Evolutionary conservation across 176 grass and related monocot species (phyloP).

Genomic region (Urochloa ruziziensis): DNA sequence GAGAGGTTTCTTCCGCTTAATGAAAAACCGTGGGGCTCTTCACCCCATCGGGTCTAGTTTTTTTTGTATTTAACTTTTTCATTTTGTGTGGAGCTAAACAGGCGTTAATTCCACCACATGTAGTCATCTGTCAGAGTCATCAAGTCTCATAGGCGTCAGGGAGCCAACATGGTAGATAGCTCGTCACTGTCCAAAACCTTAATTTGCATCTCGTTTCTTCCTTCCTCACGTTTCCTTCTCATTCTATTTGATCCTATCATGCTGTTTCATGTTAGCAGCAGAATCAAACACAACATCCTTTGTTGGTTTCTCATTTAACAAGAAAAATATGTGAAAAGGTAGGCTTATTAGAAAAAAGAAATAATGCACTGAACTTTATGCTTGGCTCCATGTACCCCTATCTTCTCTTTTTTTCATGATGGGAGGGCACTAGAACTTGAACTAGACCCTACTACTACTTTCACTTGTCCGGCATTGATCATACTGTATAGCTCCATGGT

Average conservation of each 20-base stretch:
- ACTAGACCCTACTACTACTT: neutral
- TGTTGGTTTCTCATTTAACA: neutral
- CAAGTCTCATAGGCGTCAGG: neutral
- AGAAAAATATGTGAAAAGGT: neutral
- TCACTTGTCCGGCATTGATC: constrained; percentile 17
- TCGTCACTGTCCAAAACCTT: constrained; percentile 7
- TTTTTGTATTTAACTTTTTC: too few species aligned
- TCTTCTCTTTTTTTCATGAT: constrained; percentile 3
- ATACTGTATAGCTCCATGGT: neutral
- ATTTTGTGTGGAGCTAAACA: too few species aligned
- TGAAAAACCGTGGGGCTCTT: too few species aligned
- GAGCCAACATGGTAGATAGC: neutral
- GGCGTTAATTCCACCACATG: too few species aligned
- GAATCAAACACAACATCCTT: neutral
- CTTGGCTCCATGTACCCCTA: neutral
- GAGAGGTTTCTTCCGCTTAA: too few species aligned
- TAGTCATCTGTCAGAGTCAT: neutral
- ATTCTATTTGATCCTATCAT: neutral
- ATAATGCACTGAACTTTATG: neutral
- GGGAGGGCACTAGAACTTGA: constrained; percentile 5
- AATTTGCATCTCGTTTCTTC: neutral
- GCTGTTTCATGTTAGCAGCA: neutral
- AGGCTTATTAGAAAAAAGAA: neutral
- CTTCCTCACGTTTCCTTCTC: neutral
- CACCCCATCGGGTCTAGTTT: too few species aligned